phyloP scores from a whole-genome alignment of 768 basidiomycete genomes.

The Guyanaporus albipodus region DNA sequence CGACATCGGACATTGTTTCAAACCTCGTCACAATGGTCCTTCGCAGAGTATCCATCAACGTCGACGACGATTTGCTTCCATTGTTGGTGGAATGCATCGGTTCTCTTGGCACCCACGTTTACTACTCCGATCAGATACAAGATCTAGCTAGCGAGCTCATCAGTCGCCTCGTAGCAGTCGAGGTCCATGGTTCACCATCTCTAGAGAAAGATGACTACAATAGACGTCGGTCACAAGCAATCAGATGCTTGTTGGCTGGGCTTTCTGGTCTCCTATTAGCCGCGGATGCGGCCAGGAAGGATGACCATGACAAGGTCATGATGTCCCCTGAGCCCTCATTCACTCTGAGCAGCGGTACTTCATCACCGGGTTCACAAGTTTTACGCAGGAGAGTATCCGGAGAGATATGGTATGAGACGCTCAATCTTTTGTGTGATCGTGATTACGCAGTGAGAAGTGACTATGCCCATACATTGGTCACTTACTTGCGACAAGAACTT shows the following conservation, averaged over 20 bases:
- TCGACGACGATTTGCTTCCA: conserved; percentile 62
- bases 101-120: conserved; percentile 85
- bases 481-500: conserved; percentile 76
- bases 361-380: conserved; percentile 28
- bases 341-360: conserved; percentile 28
- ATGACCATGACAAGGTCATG: conserved; percentile 12
- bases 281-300: conserved; percentile 43
- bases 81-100: conserved; percentile 72
- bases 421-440: conserved; percentile 77
- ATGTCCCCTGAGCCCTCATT: conserved; percentile 21
- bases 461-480: conserved; percentile 68
- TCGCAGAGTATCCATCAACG: conserved; percentile 59
- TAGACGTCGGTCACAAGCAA: conserved; percentile 54
- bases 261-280: conserved; percentile 67
- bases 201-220: conserved; percentile 37
- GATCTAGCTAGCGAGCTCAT: conserved; percentile 85
- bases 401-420: conserved; percentile 88
- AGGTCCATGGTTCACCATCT: conserved; percentile 55
- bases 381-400: conserved; percentile 69
- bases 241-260: conserved; percentile 66
- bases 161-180: conserved; percentile 65
- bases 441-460: conserved; percentile 77
- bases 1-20: conserved; percentile 84
- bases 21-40: conserved; percentile 72
- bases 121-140: conserved; percentile 95